These are phyloP conservation scores for Fagopyrum tataricum DNA, from an alignment of 148 eudicot genomes.

Conservation along the genomic window DNA sequence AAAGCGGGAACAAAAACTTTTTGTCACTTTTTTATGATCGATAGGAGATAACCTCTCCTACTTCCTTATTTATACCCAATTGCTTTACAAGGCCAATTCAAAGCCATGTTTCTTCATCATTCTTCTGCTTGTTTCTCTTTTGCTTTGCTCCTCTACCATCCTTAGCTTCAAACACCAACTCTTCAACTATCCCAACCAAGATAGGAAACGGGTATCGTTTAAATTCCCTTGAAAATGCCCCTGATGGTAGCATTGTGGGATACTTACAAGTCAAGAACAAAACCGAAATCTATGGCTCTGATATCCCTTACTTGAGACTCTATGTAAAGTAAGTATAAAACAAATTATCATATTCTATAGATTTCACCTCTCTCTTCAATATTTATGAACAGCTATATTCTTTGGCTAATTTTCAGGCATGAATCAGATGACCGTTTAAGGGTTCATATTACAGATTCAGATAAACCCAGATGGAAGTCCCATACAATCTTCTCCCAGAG, in stretches of 20 bases:
- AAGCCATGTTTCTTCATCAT: conserved; percentile 11
- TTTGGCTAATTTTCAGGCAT: conserved; percentile 42
- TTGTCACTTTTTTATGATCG: too few relatives aligned
- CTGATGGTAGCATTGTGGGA: conserved; percentile 71
- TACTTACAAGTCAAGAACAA: conserved; percentile 61
- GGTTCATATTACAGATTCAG: conserved; percentile 77
- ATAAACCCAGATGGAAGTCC: conserved; percentile 82
- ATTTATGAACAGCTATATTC: too few relatives aligned
- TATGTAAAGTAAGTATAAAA: neutral
- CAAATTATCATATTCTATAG: neutral
- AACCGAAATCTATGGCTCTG: conserved; percentile 67
- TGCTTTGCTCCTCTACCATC: neutral
- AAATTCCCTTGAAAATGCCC: conserved; percentile 54
- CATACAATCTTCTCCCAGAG: conserved; percentile 74
- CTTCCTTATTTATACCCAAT: too few relatives aligned
- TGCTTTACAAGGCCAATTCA: too few relatives aligned
- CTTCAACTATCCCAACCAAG: conserved; percentile 29
- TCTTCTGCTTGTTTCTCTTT: conserved; percentile 19
- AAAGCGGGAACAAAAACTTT: too few relatives aligned
- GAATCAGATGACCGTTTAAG: conserved; percentile 67
- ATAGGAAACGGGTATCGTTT: conserved; percentile 83
- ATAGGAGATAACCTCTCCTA: too few relatives aligned
- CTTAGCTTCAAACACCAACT: neutral
- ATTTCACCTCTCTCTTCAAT: too few relatives aligned
- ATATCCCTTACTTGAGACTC: conserved; percentile 35